Evolutionary conservation across 192 early-diverging fungal genomes (phyloP), one percentile per base, ranked within the genome.

Genomic region (Diversispora eburnea): DNA sequence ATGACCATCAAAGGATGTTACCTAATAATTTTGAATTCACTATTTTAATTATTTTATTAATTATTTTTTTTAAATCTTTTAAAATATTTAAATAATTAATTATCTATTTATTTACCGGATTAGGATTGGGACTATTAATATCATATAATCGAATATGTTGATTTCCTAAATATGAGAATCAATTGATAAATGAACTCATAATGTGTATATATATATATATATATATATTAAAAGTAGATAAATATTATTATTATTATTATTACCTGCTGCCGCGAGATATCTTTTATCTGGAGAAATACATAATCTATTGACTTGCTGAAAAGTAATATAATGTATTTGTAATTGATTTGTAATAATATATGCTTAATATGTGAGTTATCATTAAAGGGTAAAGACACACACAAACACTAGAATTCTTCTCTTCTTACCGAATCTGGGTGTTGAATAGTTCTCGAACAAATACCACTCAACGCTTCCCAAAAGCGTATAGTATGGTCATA

Each of bases 281-380:
- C 92, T 84, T 72, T 95, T 95, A 77, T 95, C 94, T 8, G 93
- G 93, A 12, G 94, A 94, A 10, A 95, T 94, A 48, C 88, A 88
- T 42, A 95, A 79, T 58, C 89, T 78, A 77, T 95, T 95, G 20
- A 95, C 91, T 89, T 94, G 93, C 92, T 94, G 70, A 62, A 61
- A 22, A 8, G 67, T 33, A 33, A 57, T 1, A 25, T 60, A 33
- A 10, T 13, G 51, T 63, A 17, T 4, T 46, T 25, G n/a, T 51
- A 51, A 62, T 19, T 25, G 5, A n/a, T 46, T 2, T 10, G 46
- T 15, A 69, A 20, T 54, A 62, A 47, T 2, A 9, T 48, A 49
- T 67, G 20, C 5, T 12, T 19, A 55, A 47, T 25, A 33, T 56
- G 52, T 10, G 8, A 45, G 25, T 33, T 33, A 33, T 33, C n/a